Percentiles rank a stretch among this genome's conserved stretches.
Conservation (phyloP, 2,329 filamentous ascomycete genomes). For the Lasiodiplodia theobromae region DNA sequence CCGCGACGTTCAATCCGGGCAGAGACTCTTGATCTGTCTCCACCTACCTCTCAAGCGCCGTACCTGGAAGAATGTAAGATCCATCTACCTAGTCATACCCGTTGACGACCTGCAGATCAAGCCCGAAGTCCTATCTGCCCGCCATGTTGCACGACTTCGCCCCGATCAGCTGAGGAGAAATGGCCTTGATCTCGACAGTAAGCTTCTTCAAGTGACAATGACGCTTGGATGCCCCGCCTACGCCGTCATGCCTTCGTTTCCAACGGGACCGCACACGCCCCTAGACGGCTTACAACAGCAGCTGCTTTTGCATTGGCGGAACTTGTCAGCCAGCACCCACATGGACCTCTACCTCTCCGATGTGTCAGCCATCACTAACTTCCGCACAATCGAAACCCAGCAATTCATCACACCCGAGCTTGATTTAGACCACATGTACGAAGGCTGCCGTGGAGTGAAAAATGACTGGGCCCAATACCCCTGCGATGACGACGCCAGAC, state of each 20-base stretch:
- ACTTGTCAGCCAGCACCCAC: not conserved
- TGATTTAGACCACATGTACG: no score
- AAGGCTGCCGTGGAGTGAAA: no score
- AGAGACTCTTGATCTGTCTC: not conserved
- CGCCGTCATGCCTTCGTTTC: not conserved
- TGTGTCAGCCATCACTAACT: not conserved
- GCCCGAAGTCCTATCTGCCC: not conserved
- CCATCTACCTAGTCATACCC: not conserved
- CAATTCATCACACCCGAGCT: no score
- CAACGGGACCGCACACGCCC: not conserved
- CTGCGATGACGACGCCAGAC: no score
- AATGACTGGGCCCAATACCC: no score
- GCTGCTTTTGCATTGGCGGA: conserved; percentile 2
- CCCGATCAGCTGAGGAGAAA: not conserved
- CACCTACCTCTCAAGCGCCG: not conserved
- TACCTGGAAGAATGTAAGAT: not conserved
- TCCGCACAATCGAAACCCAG: not conserved
- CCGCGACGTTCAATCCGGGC: not conserved
- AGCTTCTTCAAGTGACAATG: not conserved
- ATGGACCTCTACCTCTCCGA: not conserved
- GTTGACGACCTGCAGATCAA: not conserved
- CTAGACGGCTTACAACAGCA: not conserved
- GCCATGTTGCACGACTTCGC: not conserved
- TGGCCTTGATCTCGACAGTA: not conserved
- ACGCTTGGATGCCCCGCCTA: not conserved